Base-by-base conservation (phyloP, 225 moss, liverwort and hornwort species). In the Physcomitrellopsis africana region DNA sequence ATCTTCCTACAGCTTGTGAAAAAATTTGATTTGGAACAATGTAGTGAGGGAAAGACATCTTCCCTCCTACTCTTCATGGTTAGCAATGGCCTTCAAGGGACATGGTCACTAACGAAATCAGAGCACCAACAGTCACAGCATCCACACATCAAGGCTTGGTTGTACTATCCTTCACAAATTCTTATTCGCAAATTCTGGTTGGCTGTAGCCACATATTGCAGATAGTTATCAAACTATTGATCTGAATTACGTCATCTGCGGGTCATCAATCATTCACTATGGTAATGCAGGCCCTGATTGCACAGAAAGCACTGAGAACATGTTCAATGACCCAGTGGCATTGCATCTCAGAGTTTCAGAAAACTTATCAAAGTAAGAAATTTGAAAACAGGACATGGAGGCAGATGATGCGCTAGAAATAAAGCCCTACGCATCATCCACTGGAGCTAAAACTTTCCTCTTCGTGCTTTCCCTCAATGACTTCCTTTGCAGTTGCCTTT, bases 401-500 rank as follows among this genome's bases (percentile, higher is more conserved):
- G 3, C 11, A 24, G 12, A 43, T 11, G 43, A 11, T 20, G 44
- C 0, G 0, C 32, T 4, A 3, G 3, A 16, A 8, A 3, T 16
- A 18, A 23, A 19, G 42, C 20, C 2, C 9, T 0, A 15, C 3
- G 41, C 0, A 4, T 79, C 73, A 87, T 70, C 81, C 76, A 59
- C 79, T 87, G 14, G 81, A 87, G 24, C 79, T 87, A 0, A 81
- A 87, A 42, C 73, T 76, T 0, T 79, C 84, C 12, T 79, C 57
- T 45, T 71, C 58, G 0, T 61, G 57, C 3, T 62, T 77, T 58
- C 79, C 41, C 0, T 68, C 42, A 10, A 8, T 12, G 5, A 0
- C 14, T 2, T 73, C 81, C 0, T 81, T 84, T 2, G 67, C 22
- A 16, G 15, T 22, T 51, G 22, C 29, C 8, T 76, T 84, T 3